Evolutionary conservation across 352 stramenopile species (phyloP).

Genomic region (Globisporangium spinosum): DNA sequence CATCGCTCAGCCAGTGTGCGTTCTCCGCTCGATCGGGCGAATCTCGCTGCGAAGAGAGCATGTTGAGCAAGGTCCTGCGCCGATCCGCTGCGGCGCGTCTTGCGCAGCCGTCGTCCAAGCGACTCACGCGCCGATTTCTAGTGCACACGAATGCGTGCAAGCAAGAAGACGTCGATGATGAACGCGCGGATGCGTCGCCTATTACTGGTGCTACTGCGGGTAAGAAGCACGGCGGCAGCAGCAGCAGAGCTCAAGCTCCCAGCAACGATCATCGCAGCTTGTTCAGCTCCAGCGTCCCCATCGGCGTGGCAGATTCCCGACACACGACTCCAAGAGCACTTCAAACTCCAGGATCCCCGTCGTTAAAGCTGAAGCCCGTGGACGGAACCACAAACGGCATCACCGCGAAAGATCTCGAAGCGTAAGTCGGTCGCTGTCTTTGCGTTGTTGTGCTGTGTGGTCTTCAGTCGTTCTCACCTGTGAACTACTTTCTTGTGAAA

Average conservation of each 20-base stretch:
- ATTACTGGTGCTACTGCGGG: not conserved
- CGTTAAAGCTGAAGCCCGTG: slow-evolving; percentile 2
- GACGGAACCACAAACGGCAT: not conserved
- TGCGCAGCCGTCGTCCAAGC: slow-evolving; percentile 8
- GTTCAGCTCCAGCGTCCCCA: slow-evolving; percentile 6
- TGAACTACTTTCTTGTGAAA: not conserved
- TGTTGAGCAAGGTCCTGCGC: slow-evolving; percentile 20
- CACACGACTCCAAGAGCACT: not conserved
- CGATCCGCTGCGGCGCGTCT: slow-evolving; percentile 12
- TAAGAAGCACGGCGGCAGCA: not conserved
- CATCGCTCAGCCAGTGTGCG: not conserved
- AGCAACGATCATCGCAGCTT: slow-evolving; percentile 11
- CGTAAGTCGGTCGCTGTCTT: slow-evolving; percentile 9
- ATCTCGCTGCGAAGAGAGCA: not conserved
- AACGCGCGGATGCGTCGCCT: slow-evolving; percentile 1
- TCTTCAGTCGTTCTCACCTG: not conserved
- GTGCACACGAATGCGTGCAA: slow-evolving; percentile 22
- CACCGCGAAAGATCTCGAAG: slow-evolving; percentile 15
- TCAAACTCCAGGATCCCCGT: not conserved
- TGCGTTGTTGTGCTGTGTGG: not conserved
- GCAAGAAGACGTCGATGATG: slow-evolving; percentile 12
- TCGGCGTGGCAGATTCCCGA: not conserved
- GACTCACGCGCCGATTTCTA: not conserved
- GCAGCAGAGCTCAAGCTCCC: not conserved
- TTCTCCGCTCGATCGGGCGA: not conserved